Percentiles rank a stretch among this genome's conserved stretches.
These are phyloP conservation scores for Parmelia sp. DNA, from an alignment of 495 filamentous ascomycete species.

Conservation along the genomic window DNA sequence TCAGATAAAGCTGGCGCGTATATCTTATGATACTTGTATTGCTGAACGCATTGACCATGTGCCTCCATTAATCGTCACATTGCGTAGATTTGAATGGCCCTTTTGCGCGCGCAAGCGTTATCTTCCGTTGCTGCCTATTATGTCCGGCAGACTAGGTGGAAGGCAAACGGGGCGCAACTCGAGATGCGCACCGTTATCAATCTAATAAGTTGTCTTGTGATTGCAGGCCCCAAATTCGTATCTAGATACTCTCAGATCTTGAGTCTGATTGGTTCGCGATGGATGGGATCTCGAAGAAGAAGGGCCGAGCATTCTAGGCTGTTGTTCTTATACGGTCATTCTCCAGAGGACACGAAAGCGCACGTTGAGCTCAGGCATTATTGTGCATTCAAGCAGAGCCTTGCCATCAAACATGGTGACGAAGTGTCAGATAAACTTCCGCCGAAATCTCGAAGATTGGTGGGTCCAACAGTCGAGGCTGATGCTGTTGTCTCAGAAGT, in stretches of 20 bases:
- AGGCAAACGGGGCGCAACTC: conserved; percentile 3
- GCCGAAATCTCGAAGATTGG: not conserved
- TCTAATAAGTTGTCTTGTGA: not conserved
- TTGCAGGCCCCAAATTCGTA: not conserved
- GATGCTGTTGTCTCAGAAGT: not conserved
- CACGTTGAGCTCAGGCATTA: not conserved
- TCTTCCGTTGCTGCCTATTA: not conserved
- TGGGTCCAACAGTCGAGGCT: not conserved
- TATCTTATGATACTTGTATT: not conserved
- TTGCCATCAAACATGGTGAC: not conserved
- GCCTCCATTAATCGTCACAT: not conserved
- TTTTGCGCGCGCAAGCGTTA: not conserved
- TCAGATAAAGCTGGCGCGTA: not conserved
- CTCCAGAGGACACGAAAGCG: not conserved
- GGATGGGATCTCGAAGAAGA: not conserved
- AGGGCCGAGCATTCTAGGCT: not conserved
- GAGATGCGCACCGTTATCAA: not conserved
- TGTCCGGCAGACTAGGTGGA: not conserved
- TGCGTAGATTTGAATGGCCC: not conserved
- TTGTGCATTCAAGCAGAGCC: not conserved
- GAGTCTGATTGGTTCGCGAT: not conserved
- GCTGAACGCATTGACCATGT: not conserved
- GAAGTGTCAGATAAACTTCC: not conserved
- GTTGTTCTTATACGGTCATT: not conserved
- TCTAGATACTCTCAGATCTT: not conserved